phyloP scores from a whole-genome alignment of 2,329 filamentous ascomycete species.

The Periconia sp. region DNA sequence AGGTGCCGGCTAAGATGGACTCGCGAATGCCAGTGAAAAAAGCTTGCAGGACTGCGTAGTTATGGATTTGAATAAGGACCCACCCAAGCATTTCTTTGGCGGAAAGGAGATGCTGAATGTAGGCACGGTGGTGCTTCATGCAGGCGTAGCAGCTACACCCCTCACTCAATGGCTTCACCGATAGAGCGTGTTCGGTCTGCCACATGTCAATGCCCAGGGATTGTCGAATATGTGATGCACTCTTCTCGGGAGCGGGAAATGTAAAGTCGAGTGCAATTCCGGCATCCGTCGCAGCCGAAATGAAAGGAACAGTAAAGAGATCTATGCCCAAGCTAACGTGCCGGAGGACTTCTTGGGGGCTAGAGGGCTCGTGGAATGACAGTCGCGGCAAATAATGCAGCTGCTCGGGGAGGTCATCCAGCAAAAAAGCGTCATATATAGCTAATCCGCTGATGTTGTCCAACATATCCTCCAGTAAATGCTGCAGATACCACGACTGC shows the following conservation, averaged over 20 bases:
- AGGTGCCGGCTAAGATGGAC: constrained; percentile 64
- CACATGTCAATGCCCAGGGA: constrained; percentile 80
- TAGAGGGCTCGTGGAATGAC: constrained; percentile 71
- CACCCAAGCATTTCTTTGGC: constrained; percentile 98
- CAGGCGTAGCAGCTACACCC: constrained; percentile 85
- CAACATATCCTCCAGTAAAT: constrained; percentile 69
- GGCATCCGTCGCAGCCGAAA: constrained; percentile 76
- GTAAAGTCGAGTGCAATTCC: constrained; percentile 83
- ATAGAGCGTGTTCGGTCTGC: constrained; percentile 63
- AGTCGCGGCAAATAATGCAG: constrained; percentile 73
- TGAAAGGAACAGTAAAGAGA: constrained; percentile 77
- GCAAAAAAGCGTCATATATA: constrained; percentile 74
- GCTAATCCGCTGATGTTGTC: constrained; percentile 68
- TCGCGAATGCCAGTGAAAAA: constrained; percentile 77
- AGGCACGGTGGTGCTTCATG: constrained; percentile 82
- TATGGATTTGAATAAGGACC: constrained; percentile 91
- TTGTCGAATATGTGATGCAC: constrained; percentile 20
- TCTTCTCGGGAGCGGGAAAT: constrained; percentile 62
- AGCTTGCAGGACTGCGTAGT: constrained; percentile 71
- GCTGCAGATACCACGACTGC: constrained; percentile 81
- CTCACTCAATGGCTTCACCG: constrained; percentile 65
- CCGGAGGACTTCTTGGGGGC: constrained; percentile 77
- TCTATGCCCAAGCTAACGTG: constrained; percentile 81
- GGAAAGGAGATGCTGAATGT: constrained; percentile 82
- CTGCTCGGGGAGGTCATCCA: constrained; percentile 68